These are phyloP conservation scores for Kwoniella bestiolae DNA, from an alignment of 768 basidiomycete species.

Conservation along the genomic window DNA sequence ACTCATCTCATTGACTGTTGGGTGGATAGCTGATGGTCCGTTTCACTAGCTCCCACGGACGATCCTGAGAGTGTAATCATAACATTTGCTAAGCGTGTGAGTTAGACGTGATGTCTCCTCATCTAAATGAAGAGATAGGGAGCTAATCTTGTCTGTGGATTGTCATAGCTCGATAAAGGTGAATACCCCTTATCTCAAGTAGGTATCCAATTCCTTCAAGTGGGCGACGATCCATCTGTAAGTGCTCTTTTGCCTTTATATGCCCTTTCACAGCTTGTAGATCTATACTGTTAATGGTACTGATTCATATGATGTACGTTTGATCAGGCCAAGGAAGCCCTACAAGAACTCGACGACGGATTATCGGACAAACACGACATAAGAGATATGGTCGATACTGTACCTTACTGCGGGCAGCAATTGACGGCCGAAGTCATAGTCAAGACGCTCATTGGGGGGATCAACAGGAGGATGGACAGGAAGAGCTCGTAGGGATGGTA, in stretches of 20 bases:
- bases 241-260: conserved; percentile 2
- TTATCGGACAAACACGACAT: conserved; percentile 59
- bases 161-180: conserved; percentile 58
- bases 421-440: conserved; percentile 63
- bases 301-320: not conserved
- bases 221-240: conserved; percentile 60
- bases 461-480: conserved; percentile 64
- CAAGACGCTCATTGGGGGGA: conserved; percentile 70
- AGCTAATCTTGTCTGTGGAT: conserved; percentile 48
- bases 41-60: conserved; percentile 58
- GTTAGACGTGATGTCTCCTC: not conserved
- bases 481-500: too few species aligned
- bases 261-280: not conserved
- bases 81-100: conserved; percentile 57
- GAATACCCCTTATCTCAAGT: conserved; percentile 66
- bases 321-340: conserved; percentile 56
- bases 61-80: conserved; percentile 58
- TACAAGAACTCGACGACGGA: conserved; percentile 67
- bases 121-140: not conserved
- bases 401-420: conserved; percentile 60
- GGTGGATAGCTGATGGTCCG: conserved; percentile 15
- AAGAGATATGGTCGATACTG: conserved; percentile 75
- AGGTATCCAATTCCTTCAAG: conserved; percentile 74
- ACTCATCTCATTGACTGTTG: not conserved
- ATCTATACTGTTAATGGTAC: too few species aligned